Conservation (phyloP, 305 asterid species). For the Coffea humblotiana region DNA sequence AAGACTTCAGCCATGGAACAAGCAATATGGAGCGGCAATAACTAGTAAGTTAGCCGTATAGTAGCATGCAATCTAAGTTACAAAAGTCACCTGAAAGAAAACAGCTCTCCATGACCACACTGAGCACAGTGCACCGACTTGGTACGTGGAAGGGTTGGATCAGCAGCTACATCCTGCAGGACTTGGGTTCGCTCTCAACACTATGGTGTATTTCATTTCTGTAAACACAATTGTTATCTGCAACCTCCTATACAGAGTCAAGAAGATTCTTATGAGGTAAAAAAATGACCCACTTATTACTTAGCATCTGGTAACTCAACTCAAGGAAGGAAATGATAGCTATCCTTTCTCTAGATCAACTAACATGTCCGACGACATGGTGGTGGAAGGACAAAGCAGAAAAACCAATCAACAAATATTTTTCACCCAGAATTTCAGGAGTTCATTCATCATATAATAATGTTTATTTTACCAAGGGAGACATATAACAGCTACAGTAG, state of each 20-base stretch:
- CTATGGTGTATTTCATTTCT: conserved; percentile 88
- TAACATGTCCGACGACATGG: background rate
- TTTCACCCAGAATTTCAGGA: background rate
- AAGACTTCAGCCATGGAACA: background rate
- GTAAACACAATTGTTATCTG: conserved; percentile 89
- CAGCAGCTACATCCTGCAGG: conserved; percentile 95
- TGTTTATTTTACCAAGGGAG: background rate
- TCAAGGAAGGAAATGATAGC: background rate
- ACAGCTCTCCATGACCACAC: conserved; percentile 99
- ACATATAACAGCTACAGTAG: background rate
- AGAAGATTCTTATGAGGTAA: background rate
- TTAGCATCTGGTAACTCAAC: background rate
- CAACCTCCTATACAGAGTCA: conserved; percentile 64
- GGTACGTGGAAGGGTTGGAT: conserved; percentile 98
- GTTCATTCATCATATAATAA: background rate
- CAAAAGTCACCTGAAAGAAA: conserved; percentile 75
- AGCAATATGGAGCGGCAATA: conserved; percentile 4
- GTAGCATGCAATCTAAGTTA: background rate
- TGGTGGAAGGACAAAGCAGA: background rate
- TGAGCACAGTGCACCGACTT: conserved; percentile 75
- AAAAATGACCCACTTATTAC: background rate
- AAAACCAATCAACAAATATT: background rate
- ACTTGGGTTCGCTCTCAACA: conserved; percentile 88
- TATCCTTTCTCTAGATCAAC: background rate
- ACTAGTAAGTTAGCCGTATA: background rate